These are phyloP conservation scores for Dimargaris verticillata DNA, from an alignment of 192 early-diverging fungal genomes.

Conservation along the genomic window DNA sequence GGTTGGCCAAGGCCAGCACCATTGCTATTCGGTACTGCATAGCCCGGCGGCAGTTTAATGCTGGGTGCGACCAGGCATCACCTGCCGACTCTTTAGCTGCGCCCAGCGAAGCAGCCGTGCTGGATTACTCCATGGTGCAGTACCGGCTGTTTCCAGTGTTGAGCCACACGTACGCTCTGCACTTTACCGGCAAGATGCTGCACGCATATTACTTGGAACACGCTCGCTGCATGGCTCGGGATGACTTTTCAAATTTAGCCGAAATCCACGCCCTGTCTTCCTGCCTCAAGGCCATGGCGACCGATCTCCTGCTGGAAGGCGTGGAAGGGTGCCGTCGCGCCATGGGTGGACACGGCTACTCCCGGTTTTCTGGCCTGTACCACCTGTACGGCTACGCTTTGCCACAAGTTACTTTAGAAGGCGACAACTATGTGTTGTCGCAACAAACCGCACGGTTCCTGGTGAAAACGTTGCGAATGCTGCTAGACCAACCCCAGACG, in stretches of 20 bases:
- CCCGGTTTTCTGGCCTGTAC: slow-evolving; percentile 50
- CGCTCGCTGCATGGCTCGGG: slow-evolving; percentile 31
- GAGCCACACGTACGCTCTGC: slow-evolving; percentile 56
- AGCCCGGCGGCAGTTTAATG: slow-evolving; percentile 55
- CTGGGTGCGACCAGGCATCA: slow-evolving; percentile 19
- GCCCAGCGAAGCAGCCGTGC: slow-evolving; percentile 40
- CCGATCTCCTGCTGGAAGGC: slow-evolving; percentile 43
- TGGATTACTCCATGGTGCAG: slow-evolving; percentile 69
- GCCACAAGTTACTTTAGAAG: slow-evolving; percentile 68
- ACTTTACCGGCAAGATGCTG: slow-evolving; percentile 50
- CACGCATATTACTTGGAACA: slow-evolving; percentile 39
- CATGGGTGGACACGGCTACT: slow-evolving; percentile 67
- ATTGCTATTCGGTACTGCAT: slow-evolving; percentile 55
- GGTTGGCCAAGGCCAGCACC: slow-evolving; percentile 49
- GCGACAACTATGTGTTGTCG: slow-evolving; percentile 70
- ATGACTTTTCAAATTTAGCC: slow-evolving; percentile 47
- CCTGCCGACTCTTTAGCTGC: slow-evolving; percentile 11
- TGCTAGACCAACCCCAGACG: slow-evolving; percentile 26
- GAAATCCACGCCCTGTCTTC: slow-evolving; percentile 59
- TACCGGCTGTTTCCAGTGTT: slow-evolving; percentile 53
- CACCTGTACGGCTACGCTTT: slow-evolving; percentile 49
- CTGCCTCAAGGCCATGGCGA: slow-evolving; percentile 58
- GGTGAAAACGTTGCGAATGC: slow-evolving; percentile 43
- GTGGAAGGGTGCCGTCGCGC: slow-evolving; percentile 60
- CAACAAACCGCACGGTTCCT: slow-evolving; percentile 76